Evolutionary conservation across 306 rosid species (phyloP).

Genomic region (Vicia villosa): DNA sequence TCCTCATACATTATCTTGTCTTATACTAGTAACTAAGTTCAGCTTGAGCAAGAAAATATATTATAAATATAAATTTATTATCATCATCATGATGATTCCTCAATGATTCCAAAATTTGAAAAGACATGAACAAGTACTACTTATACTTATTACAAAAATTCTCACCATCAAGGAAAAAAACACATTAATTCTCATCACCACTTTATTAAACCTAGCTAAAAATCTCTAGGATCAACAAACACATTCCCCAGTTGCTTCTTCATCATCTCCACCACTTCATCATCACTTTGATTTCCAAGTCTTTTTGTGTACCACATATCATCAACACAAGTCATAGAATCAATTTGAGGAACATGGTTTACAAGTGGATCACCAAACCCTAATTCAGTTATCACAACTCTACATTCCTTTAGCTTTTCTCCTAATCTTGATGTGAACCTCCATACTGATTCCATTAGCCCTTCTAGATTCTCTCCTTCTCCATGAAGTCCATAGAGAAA

Average conservation of each 20-base stretch:
- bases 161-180: no score
- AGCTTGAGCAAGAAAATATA: no score
- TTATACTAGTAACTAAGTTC: no score
- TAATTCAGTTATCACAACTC: slow-evolving; percentile 40
- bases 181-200: background rate
- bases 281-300: slow-evolving; percentile 35
- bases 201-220: slow-evolving; percentile 29
- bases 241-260: slow-evolving; percentile 58
- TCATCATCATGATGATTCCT: no score
- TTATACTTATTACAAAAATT: no score
- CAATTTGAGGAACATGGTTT: slow-evolving; percentile 49
- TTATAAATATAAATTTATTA: no score
- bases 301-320: slow-evolving; percentile 70
- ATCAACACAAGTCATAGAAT: slow-evolving; percentile 55
- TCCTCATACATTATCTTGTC: no score
- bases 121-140: background rate
- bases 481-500: slow-evolving; percentile 70
- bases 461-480: slow-evolving; percentile 67
- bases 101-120: background rate
- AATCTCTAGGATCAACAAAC: slow-evolving; percentile 80
- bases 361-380: slow-evolving; percentile 61
- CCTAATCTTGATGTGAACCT: slow-evolving; percentile 59
- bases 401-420: slow-evolving; percentile 39
- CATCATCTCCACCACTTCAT: slow-evolving; percentile 43
- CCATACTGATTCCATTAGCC: slow-evolving; percentile 63